A percentile compares a stretch with the other conserved stretches of the same genome.
phyloP scores from a whole-genome alignment of 768 basidiomycete genomes.

The Baorangia bicolor region DNA sequence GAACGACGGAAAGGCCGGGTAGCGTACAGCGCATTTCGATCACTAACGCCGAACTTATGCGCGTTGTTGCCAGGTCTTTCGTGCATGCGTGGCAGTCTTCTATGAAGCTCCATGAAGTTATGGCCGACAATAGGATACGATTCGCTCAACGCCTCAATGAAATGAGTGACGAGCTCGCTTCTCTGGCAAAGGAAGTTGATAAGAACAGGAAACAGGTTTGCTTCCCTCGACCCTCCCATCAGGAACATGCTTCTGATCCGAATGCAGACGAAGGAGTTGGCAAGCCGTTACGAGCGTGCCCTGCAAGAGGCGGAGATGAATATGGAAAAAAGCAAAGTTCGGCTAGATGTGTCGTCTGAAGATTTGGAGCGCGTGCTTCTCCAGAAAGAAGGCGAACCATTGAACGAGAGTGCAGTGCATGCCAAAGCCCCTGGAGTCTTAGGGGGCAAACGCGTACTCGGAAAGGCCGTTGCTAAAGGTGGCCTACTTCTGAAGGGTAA shows the following conservation, averaged over 20 bases:
- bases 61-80: slow-evolving; percentile 39
- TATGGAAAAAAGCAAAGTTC: slow-evolving; percentile 86
- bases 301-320: slow-evolving; percentile 82
- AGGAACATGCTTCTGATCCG: slow-evolving; percentile 4
- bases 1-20: slow-evolving; percentile 96
- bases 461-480: slow-evolving; percentile 90
- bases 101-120: slow-evolving; percentile 83
- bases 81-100: slow-evolving; percentile 87
- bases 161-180: slow-evolving; percentile 93
- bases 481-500: slow-evolving; percentile 88
- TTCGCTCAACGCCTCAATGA: slow-evolving; percentile 89
- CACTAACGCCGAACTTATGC: slow-evolving; percentile 10
- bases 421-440: slow-evolving; percentile 54
- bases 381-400: slow-evolving; percentile 92
- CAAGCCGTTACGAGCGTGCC: slow-evolving; percentile 81
- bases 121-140: slow-evolving; percentile 85
- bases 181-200: slow-evolving; percentile 87
- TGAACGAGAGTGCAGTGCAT: slow-evolving; percentile 78
- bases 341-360: slow-evolving; percentile 87
- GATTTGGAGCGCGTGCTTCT: slow-evolving; percentile 90
- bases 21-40: slow-evolving; percentile 25
- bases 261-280: slow-evolving; percentile 86
- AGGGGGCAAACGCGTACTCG: slow-evolving; percentile 78
- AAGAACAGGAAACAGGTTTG: slow-evolving; percentile 86
- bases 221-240: background rate